Percentiles rank a stretch among this genome's conserved stretches.
Conservation (phyloP, 1,139 yeast genomes). For the Sugiyamaella novakii region DNA sequence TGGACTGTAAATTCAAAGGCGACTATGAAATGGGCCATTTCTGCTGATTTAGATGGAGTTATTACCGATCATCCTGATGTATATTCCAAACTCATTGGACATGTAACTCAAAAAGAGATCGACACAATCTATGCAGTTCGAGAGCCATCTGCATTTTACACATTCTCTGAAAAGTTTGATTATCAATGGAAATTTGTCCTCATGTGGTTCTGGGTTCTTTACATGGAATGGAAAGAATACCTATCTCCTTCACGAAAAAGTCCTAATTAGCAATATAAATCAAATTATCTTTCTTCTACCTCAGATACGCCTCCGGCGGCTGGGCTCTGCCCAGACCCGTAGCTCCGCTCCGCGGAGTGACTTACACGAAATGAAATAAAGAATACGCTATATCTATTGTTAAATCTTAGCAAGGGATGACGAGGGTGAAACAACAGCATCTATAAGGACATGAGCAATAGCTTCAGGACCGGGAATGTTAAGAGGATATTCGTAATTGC, state of each 20-base stretch:
- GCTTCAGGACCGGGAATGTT: constrained; percentile 53
- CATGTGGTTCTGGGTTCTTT: constrained; percentile 16
- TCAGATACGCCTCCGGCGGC: constrained; percentile 14
- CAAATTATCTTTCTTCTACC: neutral
- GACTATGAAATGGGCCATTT: constrained; percentile 49
- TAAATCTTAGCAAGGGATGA: constrained; percentile 21
- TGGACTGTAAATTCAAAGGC: constrained; percentile 75
- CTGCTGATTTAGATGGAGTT: constrained; percentile 59
- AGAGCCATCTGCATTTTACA: constrained; percentile 16
- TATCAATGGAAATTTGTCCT: constrained; percentile 6
- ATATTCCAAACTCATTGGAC: constrained; percentile 25
- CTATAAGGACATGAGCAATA: constrained; percentile 50
- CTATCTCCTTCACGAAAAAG: constrained; percentile 15
- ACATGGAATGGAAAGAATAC: constrained; percentile 8
- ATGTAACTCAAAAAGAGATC: constrained; percentile 27
- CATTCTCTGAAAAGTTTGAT: constrained; percentile 7
- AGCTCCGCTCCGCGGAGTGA: neutral
- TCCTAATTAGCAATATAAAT: constrained; percentile 10
- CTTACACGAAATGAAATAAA: too few species aligned
- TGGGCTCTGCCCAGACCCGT: constrained; percentile 13
- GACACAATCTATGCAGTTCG: constrained; percentile 25
- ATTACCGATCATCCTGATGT: constrained; percentile 61
- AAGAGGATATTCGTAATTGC: constrained; percentile 34
- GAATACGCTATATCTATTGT: neutral
- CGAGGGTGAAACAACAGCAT: constrained; percentile 38